Base-by-base conservation (phyloP, 495 filamentous ascomycete species). In the Articulospora tetracladia region DNA sequence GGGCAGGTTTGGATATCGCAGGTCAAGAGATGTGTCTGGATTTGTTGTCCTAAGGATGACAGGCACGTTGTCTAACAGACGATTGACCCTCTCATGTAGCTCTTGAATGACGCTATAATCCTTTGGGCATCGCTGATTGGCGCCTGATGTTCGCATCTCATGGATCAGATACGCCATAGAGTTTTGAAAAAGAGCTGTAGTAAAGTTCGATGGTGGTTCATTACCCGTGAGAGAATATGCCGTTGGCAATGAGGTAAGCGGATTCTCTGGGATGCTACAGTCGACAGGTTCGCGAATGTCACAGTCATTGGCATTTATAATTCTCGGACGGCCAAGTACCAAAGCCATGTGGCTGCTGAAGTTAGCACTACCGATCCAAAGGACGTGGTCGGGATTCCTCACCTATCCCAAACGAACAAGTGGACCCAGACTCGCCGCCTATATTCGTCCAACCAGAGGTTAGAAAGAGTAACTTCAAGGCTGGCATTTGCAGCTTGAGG, bases 381-480 rank as follows among this genome's bases (percentile, higher is more conserved):
- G 10, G n/a, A 51, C 25, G n/a, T 4, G 48, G 11, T 51, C 22
- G 17, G 6, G 2, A 51, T 23, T 2, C 6, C 48, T 24, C 25
- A 51, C 48, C 48, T 51, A 26, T 51, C 48, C 48, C 48, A 51
- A 8, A 51, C 25, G 25, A 51, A 51, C 25, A 51, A 24, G 25
- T 51, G 22, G 25, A 51, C 48, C 48, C 48, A 51, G 3, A 51
- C 12, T 28, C 48, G 22, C 11, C 25, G 22, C 22, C 11, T 51
- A 24, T 51, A 51, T 26, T 51, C 48, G 25, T 51, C 48, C 8
- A 25, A 24, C 48, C 48, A 51, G 7, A 51, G 22, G 12, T 13
- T 25, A n/a, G 22, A 7, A 8, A 51, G 48, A 4, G 48, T 51
- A 13, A 7, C 25, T 51, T 51, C 48, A 28, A 51, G 22, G n/a